Evolutionary conservation across 345 rosid species (phyloP), one percentile per base, ranked within the genome.

Genomic region (Microthlaspi erraticum): DNA sequence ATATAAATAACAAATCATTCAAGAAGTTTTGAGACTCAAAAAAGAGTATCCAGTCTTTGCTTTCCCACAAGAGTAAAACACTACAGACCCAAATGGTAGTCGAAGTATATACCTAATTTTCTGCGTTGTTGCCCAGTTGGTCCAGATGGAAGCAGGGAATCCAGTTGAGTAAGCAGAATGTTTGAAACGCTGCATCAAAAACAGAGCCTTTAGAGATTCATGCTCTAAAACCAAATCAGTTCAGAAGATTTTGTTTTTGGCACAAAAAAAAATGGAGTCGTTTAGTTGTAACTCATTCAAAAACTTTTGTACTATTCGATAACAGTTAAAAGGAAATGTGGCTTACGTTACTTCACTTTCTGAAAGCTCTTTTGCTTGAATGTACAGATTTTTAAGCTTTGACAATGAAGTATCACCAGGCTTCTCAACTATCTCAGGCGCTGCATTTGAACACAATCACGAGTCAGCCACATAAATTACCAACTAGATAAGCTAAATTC

Each of bases 401-500:
- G 83, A 61, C 46, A 89, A 82, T 18, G 93, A 86, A 76, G 5
- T 77, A 82, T 93, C 98, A 65, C 90, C 91, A 23, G 91, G 94
- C 81, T 87, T 93, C 86, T 89, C 98, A 73, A 91, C 91, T 68
- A 91, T 80, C 79, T 91, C 98, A 7, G 97, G 97, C 61, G 88
- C 98, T 89, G 86, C 79, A 75, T 79, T 58, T 36, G 58, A 57
- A 80, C 33, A 71, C 38, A 57, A 38, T 51, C 18, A 41, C 60
- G 1, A 39, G 53, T 73, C 64, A 65, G 53, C 65, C 58, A 63
- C 56, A 51, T 49, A 56, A 23, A 2, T 54, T 16, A 64, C 70
- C 4, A 23, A 54, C 29, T 11, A 6, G 20, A 44, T 19, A 12
- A 70, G 42, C 13, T n/a, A n/a, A n/a, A n/a, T n/a, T n/a, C n/a